phyloP scores from a whole-genome alignment of 805 yeast genomes.

The Priceomyces carsonii region DNA sequence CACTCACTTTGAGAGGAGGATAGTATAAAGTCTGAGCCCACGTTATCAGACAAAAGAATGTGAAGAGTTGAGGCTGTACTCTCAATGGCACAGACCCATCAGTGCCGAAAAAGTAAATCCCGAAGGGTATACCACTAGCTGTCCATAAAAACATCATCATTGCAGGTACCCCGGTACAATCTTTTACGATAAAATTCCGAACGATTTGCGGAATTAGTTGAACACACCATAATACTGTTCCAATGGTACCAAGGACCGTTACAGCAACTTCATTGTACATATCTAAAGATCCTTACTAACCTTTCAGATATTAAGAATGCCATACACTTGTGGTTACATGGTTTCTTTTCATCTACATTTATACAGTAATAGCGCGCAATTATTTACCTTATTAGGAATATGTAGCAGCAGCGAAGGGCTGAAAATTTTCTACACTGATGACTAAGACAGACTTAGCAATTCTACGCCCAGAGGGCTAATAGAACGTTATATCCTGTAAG shows the following conservation, averaged over 20 bases:
- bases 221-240: slow-evolving; percentile 91
- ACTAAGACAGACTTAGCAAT: too few relatives aligned
- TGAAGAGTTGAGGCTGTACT: slow-evolving; percentile 86
- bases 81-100: slow-evolving; percentile 75
- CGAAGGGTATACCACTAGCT: slow-evolving; percentile 76
- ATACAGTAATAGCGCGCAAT: too few relatives aligned
- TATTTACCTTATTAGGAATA: too few relatives aligned
- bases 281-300: too few relatives aligned
- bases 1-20: slow-evolving; percentile 59
- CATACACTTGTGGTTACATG: too few relatives aligned
- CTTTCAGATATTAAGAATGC: too few relatives aligned
- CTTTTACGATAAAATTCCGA: slow-evolving; percentile 69
- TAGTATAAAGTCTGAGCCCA: slow-evolving; percentile 64
- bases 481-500: too few relatives aligned
- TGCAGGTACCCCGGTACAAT: slow-evolving; percentile 86
- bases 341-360: too few relatives aligned
- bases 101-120: slow-evolving; percentile 75
- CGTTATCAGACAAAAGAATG: slow-evolving; percentile 63
- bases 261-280: slow-evolving; percentile 50
- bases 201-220: slow-evolving; percentile 86
- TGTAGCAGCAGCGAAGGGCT: too few relatives aligned
- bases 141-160: slow-evolving; percentile 86
- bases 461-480: too few relatives aligned
- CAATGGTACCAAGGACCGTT: slow-evolving; percentile 81
- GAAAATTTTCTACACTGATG: too few relatives aligned